These are phyloP conservation scores for Aquilaria sinensis DNA, from an alignment of 345 rosid species.

Conservation along the genomic window DNA sequence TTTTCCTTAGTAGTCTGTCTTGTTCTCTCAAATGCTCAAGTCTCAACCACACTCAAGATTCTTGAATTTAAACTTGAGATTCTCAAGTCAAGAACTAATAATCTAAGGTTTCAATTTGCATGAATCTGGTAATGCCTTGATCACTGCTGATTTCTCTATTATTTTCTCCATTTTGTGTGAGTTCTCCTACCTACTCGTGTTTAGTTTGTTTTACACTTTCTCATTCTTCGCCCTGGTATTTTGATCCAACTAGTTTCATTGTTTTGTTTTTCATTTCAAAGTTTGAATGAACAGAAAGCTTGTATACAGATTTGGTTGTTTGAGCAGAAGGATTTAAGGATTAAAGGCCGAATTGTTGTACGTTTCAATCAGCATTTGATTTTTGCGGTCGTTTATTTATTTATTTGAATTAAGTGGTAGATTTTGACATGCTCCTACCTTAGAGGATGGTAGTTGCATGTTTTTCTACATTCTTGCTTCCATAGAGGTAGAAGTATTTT, in stretches of 20 bases:
- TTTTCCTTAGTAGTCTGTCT: too few species aligned
- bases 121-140: neutral
- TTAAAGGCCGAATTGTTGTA: conserved; percentile 50
- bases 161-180: conserved; percentile 26
- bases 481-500: too few species aligned
- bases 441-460: too few species aligned
- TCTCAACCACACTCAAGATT: too few species aligned
- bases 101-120: too few species aligned
- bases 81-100: too few species aligned
- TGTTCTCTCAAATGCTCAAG: too few species aligned
- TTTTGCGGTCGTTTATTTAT: too few species aligned
- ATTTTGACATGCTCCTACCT: too few species aligned
- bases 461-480: too few species aligned
- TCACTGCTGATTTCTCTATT: neutral
- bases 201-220: neutral
- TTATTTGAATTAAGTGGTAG: too few species aligned
- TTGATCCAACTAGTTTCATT: conserved; percentile 2
- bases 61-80: too few species aligned
- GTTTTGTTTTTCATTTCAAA: neutral
- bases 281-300: conserved; percentile 54
- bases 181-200: conserved; percentile 12
- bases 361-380: neutral
- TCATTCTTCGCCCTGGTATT: neutral
- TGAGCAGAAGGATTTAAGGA: conserved; percentile 92
- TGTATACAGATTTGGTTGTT: conserved; percentile 96